Conservation (phyloP, 2,329 filamentous ascomycete genomes). For the Clonostachys chloroleuca region DNA sequence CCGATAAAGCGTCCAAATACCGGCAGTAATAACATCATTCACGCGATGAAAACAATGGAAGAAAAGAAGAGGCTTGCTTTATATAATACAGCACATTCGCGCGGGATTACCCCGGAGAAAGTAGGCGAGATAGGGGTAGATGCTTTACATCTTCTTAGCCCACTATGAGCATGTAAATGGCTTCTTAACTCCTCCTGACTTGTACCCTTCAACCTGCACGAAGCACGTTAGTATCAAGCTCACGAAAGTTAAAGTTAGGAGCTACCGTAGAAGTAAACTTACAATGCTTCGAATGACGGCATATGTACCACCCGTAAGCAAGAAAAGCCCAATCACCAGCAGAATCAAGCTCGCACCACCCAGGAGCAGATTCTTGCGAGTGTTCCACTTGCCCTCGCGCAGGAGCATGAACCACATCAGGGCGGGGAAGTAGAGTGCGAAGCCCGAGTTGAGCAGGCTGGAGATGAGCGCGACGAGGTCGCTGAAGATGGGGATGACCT, state of each 20-base stretch:
- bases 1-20: too few relatives aligned
- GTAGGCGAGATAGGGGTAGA: too few relatives aligned
- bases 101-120: too few relatives aligned
- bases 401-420: conserved; percentile 32
- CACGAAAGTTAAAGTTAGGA: background rate
- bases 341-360: conserved; percentile 9
- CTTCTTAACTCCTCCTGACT: too few relatives aligned
- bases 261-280: conserved; percentile 1
- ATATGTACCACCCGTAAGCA: conserved; percentile 6
- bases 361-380: conserved; percentile 4
- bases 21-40: too few relatives aligned
- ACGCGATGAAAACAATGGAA: too few relatives aligned
- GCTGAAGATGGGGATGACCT: conserved; percentile 68
- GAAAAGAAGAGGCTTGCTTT: too few relatives aligned
- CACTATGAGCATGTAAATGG: too few relatives aligned
- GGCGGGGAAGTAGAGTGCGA: conserved; percentile 30
- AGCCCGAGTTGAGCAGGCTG: conserved; percentile 36
- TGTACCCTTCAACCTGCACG: too few relatives aligned
- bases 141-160: too few relatives aligned
- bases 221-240: too few relatives aligned
- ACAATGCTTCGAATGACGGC: conserved; percentile 6
- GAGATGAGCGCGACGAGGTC: conserved; percentile 52
- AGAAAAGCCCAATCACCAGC: conserved; percentile 8
- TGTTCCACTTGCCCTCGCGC: conserved; percentile 12
- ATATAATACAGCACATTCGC: too few relatives aligned